phyloP scores from a whole-genome alignment of 1,139 yeast genomes.

The Hyphopichia khmerensis region DNA sequence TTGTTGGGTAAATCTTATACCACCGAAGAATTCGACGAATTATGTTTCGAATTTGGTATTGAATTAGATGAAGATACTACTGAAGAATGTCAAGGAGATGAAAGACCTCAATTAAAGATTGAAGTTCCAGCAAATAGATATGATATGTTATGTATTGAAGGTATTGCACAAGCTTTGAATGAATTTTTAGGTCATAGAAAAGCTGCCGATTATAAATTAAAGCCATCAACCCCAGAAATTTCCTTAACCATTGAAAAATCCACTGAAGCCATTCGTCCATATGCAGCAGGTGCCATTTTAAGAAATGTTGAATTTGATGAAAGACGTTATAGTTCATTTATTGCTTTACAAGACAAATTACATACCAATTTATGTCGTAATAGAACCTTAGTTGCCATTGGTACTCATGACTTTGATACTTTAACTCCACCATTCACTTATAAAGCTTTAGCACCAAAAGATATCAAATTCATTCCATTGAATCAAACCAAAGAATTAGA shows the following conservation, averaged over 20 bases:
- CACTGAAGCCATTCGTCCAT: slow-evolving; percentile 77
- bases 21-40: slow-evolving; percentile 91
- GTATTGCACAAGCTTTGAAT: slow-evolving; percentile 92
- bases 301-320: slow-evolving; percentile 80
- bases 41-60: slow-evolving; percentile 96
- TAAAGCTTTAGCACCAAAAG: slow-evolving; percentile 79
- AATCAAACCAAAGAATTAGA: slow-evolving; percentile 77
- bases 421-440: slow-evolving; percentile 84
- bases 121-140: slow-evolving; percentile 98
- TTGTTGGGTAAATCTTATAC: slow-evolving; percentile 79
- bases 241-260: slow-evolving; percentile 74
- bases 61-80: slow-evolving; percentile 96
- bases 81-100: slow-evolving; percentile 71
- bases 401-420: slow-evolving; percentile 92
- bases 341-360: slow-evolving; percentile 92
- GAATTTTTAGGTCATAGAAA: slow-evolving; percentile 73
- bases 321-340: slow-evolving; percentile 89
- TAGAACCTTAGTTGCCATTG: slow-evolving; percentile 96
- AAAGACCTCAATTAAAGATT: slow-evolving; percentile 94
- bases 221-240: slow-evolving; percentile 59
- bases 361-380: slow-evolving; percentile 95
- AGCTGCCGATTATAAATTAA: slow-evolving; percentile 67
- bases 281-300: slow-evolving; percentile 90
- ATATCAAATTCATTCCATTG: slow-evolving; percentile 77
- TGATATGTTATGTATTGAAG: slow-evolving; percentile 97